Evolutionary conservation across 2,329 filamentous ascomycete genomes (phyloP).

Genomic region (Sporothrix variecibatus): DNA sequence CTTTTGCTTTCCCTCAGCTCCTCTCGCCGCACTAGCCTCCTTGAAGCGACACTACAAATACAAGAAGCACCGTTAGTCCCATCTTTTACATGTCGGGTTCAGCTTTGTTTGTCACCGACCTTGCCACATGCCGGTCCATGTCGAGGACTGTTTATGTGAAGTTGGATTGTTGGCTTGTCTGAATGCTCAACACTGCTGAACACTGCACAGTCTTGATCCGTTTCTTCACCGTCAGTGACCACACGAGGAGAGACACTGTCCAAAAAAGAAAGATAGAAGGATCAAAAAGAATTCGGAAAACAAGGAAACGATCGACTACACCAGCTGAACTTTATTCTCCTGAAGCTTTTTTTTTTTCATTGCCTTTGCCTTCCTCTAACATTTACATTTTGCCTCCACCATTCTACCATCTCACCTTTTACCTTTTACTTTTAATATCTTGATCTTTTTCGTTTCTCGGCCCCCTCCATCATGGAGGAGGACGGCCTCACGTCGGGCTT

Average conservation of each 20-base stretch:
- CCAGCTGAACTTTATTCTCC: not conserved
- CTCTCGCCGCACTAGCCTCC: slow-evolving; percentile 11
- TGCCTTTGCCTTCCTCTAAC: not conserved
- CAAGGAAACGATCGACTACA: slow-evolving; percentile 10
- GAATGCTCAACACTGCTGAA: not conserved
- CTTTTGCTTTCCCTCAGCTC: not conserved
- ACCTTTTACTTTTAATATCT: not conserved
- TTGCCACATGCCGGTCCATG: slow-evolving; percentile 5
- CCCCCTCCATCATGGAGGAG: slow-evolving; percentile 2
- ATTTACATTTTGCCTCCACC: not conserved
- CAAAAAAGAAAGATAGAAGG: not conserved
- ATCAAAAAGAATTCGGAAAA: not conserved
- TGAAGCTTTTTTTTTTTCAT: not conserved
- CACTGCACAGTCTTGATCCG: not conserved
- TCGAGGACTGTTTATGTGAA: not conserved
- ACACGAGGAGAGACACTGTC: not conserved
- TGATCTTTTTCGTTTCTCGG: not conserved
- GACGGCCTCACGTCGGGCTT: not conserved
- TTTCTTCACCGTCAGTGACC: not conserved
- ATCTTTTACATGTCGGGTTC: slow-evolving; percentile 23
- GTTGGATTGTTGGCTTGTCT: not conserved
- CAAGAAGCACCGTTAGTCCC: slow-evolving; percentile 27
- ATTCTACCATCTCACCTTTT: not conserved
- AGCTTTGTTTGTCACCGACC: slow-evolving; percentile 22
- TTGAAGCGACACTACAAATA: slow-evolving; percentile 16